Conservation (phyloP, 495 filamentous ascomycete genomes). For the Terfezia boudieri region DNA sequence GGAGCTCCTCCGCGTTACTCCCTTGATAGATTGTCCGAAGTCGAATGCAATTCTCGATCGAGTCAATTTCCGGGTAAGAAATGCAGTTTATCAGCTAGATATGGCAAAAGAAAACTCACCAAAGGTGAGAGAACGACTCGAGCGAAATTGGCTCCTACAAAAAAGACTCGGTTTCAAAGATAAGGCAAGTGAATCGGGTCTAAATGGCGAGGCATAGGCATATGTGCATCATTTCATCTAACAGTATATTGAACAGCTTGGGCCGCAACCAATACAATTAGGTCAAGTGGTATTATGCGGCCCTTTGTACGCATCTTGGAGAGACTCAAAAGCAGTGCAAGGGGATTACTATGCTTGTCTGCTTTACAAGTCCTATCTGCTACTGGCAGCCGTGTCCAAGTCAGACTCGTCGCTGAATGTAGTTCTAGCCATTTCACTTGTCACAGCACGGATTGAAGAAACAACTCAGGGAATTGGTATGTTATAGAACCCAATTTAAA, state of each 20-base stretch:
- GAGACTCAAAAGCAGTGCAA: slow-evolving; percentile 36
- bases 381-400: slow-evolving; percentile 47
- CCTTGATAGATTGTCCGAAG: slow-evolving; percentile 59
- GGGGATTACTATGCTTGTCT: slow-evolving; percentile 74
- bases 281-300: slow-evolving; percentile 73
- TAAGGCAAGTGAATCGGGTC: slow-evolving; percentile 29
- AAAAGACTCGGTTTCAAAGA: slow-evolving; percentile 52
- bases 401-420: slow-evolving; percentile 42
- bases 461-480: slow-evolving; percentile 66
- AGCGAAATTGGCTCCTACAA: slow-evolving; percentile 57
- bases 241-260: slow-evolving; percentile 2
- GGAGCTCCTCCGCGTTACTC: slow-evolving; percentile 60
- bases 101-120: slow-evolving; percentile 41
- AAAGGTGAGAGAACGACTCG: slow-evolving; percentile 32
- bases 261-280: slow-evolving; percentile 37
- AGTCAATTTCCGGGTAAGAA: slow-evolving; percentile 45
- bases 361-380: slow-evolving; percentile 61
- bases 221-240: too few relatives aligned
- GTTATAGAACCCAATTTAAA: slow-evolving; percentile 2
- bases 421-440: slow-evolving; percentile 49
- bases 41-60: slow-evolving; percentile 59
- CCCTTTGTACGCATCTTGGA: slow-evolving; percentile 66
- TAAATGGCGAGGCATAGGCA: slow-evolving; percentile 1
- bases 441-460: slow-evolving; percentile 49
- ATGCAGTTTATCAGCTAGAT: slow-evolving; percentile 54